Base-by-base conservation (phyloP, 345 rosid species). In the Populus ilicifolia region DNA sequence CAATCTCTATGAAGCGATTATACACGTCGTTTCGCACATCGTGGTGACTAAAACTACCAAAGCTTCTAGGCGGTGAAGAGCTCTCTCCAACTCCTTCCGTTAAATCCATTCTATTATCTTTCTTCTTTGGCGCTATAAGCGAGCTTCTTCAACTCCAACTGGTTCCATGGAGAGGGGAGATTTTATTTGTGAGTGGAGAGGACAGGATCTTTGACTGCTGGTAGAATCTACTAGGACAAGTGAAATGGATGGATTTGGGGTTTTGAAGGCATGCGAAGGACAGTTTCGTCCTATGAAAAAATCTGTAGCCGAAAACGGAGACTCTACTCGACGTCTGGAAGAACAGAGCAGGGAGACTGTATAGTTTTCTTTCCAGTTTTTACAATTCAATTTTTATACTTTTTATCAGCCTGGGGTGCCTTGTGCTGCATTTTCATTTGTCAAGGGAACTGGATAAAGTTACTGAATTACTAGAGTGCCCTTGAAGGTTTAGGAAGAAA, bases 1-100 rank as follows among this genome's bases (percentile, higher is more conserved):
- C 88, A 73, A 67, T 81, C 82, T 90, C 92, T 16, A 91, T 33
- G 71, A 91, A 81, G 36, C 91, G 90, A 75, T 84, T 78, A 78
- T 62, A 88, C 71, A 89, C 90, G 62, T 91, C 90, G 74, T 36
- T 82, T 50, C 87, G 80, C 71, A 88, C 76, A 67, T 89, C 93
- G 76, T 83, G 80, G 88, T 50, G 80, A 70, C 78, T 79, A 74
- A 80, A 80, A 50, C 83, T 79, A 27, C 85, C 87, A 65, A 83
- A 86, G 85, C 89, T 85, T 83, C 89, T 77, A 75, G 96, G 92
- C 79, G 93, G 96, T 36, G 96, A 90, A 52, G 92, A 89, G 86
- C 92, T 90, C 87, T 91, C 96, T 46, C 96, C 96, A 35, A 87
- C 90, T 73, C 89, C 96, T 81, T 91, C 93, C 13, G 79, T 78